Conservation (phyloP, 2,329 filamentous ascomycete genomes). For the Aureobasidium sp. region DNA sequence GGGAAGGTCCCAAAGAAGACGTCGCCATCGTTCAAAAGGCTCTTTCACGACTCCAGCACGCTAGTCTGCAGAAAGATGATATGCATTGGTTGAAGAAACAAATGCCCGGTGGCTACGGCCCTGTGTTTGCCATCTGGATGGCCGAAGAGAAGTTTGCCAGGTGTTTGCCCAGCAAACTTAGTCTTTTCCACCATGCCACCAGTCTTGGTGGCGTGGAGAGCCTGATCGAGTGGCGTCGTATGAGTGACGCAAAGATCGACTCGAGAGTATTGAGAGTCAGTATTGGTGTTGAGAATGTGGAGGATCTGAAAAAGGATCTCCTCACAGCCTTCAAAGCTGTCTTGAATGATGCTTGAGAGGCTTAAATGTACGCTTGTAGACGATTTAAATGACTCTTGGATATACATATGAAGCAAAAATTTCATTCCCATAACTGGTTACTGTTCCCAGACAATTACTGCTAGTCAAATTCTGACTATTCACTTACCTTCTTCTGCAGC, state of each 20-base stretch:
- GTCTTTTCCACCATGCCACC: conserved; percentile 89
- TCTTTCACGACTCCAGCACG: conserved; percentile 63
- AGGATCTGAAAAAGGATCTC: conserved; percentile 74
- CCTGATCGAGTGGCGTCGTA: conserved; percentile 90
- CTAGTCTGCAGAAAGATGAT: conserved; percentile 65
- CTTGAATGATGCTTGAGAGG: conserved; percentile 16
- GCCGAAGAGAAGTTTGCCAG: conserved; percentile 55
- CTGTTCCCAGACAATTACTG: background rate
- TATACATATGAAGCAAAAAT: no score
- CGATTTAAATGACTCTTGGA: background rate
- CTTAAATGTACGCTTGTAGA: background rate
- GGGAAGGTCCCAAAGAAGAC: conserved; percentile 33
- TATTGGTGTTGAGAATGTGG: conserved; percentile 77
- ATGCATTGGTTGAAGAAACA: conserved; percentile 70
- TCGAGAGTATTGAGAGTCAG: conserved; percentile 70
- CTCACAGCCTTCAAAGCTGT: conserved; percentile 57
- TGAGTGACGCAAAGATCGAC: conserved; percentile 73
- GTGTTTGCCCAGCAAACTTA: conserved; percentile 67
- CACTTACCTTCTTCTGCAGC: background rate
- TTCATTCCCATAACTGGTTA: no score
- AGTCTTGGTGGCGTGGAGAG: conserved; percentile 91
- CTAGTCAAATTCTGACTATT: background rate
- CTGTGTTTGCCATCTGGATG: conserved; percentile 74
- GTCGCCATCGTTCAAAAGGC: conserved; percentile 44
- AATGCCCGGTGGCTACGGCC: conserved; percentile 86